phyloP scores from a whole-genome alignment of 2,329 filamentous ascomycete genomes.

The Endothia cerciana region DNA sequence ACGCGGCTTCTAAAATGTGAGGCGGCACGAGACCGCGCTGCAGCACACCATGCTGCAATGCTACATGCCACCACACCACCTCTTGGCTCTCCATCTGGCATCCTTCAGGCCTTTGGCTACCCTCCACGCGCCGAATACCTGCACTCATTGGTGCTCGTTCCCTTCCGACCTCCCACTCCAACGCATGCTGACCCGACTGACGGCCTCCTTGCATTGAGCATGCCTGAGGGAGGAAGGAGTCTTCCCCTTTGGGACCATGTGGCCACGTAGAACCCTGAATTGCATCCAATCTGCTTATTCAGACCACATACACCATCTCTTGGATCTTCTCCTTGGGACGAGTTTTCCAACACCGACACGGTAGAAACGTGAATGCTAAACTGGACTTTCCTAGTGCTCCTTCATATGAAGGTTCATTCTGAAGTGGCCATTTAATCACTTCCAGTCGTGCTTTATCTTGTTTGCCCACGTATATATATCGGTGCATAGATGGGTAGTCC shows the following conservation, averaged over 20 bases:
- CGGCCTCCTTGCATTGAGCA: background rate
- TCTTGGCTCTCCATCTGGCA: background rate
- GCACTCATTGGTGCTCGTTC: background rate
- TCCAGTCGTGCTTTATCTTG: too few species aligned
- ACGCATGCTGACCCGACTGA: background rate
- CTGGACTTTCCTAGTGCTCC: too few species aligned
- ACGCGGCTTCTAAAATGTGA: background rate
- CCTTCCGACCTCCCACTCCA: background rate
- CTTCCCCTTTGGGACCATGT: background rate
- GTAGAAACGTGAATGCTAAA: too few species aligned
- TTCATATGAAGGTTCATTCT: too few species aligned
- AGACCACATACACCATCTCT: background rate
- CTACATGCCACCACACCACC: constrained; percentile 17
- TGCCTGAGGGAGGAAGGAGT: background rate
- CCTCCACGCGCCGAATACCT: background rate
- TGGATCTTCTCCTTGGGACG: background rate
- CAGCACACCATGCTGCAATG: constrained; percentile 10
- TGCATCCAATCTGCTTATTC: background rate
- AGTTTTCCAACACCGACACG: background rate
- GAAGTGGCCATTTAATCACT: too few species aligned
- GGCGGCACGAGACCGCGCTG: constrained; percentile 6
- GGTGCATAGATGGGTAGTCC: too few species aligned
- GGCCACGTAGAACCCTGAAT: background rate
- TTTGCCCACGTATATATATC: too few species aligned
- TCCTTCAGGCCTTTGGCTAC: background rate